A percentile compares a stretch with the other conserved stretches of the same genome.
Evolutionary conservation across 495 filamentous ascomycete genomes (phyloP).

Genomic region (Penicillium manginii): DNA sequence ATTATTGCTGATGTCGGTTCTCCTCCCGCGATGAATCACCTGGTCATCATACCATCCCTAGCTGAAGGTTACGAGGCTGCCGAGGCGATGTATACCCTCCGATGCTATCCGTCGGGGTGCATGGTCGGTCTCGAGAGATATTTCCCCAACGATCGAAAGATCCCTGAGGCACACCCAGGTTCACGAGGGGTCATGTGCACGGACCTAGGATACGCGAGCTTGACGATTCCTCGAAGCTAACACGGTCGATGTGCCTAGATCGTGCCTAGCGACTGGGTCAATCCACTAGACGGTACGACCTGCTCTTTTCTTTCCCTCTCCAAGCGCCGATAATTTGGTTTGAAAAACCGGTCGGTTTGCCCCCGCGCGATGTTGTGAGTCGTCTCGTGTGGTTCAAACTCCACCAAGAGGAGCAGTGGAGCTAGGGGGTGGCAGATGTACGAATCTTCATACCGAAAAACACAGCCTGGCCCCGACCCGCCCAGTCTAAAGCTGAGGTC

Average conservation of each 20-base stretch:
- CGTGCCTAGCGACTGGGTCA: slow-evolving; percentile 20
- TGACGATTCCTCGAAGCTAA: slow-evolving; percentile 26
- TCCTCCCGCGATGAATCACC: not conserved
- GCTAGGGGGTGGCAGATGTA: not conserved
- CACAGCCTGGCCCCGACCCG: slow-evolving; percentile 14
- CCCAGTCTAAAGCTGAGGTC: not conserved
- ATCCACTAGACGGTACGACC: slow-evolving; percentile 13
- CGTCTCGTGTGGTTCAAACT: not conserved
- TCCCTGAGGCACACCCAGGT: slow-evolving; percentile 13
- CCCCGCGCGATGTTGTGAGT: not conserved
- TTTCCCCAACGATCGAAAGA: slow-evolving; percentile 19
- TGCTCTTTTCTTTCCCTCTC: slow-evolving; percentile 8
- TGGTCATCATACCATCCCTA: not conserved
- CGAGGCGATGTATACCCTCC: slow-evolving; percentile 2
- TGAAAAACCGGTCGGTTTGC: not conserved
- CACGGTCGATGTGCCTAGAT: slow-evolving; percentile 28
- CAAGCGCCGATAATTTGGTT: slow-evolving; percentile 14
- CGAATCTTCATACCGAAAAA: slow-evolving; percentile 6
- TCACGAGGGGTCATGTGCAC: slow-evolving; percentile 27
- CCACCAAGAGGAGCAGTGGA: not conserved
- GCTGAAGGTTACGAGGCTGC: not conserved
- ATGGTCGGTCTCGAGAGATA: slow-evolving; percentile 19
- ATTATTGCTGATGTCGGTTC: slow-evolving; percentile 6
- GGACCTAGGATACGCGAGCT: slow-evolving; percentile 24
- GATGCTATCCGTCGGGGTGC: slow-evolving; percentile 16